Evolutionary conservation across 805 yeast species (phyloP), one percentile per base, ranked within the genome.

Genomic region (Spathaspora arborariae): DNA sequence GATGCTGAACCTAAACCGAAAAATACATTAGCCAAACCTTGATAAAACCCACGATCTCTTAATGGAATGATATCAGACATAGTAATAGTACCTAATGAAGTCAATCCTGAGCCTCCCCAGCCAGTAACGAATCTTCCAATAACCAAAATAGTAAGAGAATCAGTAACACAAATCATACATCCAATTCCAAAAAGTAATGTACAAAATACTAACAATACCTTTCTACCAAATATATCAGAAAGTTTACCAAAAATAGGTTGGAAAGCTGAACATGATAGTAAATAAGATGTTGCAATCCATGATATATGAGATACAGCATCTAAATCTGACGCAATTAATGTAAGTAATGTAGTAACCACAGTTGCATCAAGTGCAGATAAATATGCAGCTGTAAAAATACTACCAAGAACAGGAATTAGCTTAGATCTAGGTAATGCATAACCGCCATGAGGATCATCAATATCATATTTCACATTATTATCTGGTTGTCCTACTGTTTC

Each of bases 101-200:
- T 80, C 57, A 89, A 78, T 1, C 96, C 96, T 5, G 96, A 94
- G n/a, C 96, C 96, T 10, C 96, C 96, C 46, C 86, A 76, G 16
- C 97, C 97, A 20, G 95, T 82, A 43, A 89, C 72, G 50, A 88
- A 80, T 56, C 88, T 70, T 3, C 85, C 85, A 22, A 78, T 50
- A 6, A 83, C 78, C 51, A 85, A 68, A 45, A 72, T 53, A 39
- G 67, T 52, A 11, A 56, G 78, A 58, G 63, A 80, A 63, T 68
- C 64, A 1, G 84, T 75, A 1, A 72, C 81, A 59, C 88, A 82
- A 41, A 81, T 71, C 10, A 78, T 55, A 45, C 77, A 72, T 1
- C 77, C 91, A 1, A 81, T 35, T 2, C 79, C 75, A 57, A 85
- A 85, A n/a, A 76, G 64, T 1, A 65, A 52, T 44, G 80, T 74